Base-by-base conservation (phyloP, 2,329 filamentous ascomycete genomes). In the Arthrobotrys conoides region DNA sequence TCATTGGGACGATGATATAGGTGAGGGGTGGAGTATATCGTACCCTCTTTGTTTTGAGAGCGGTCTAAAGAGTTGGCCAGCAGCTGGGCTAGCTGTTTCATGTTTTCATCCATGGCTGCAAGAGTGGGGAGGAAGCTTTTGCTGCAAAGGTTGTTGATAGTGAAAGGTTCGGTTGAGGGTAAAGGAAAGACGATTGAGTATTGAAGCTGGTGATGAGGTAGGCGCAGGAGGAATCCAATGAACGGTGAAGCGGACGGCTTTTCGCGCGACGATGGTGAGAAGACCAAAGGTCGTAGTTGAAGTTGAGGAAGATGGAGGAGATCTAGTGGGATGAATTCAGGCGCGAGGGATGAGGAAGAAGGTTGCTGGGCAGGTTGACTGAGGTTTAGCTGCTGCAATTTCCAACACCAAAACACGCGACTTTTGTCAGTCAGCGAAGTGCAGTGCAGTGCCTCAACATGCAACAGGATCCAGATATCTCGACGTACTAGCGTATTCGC, bases 21-120 rank as follows among this genome's bases (percentile, higher is more conserved):
- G 57, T 24, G 36, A 67, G 44, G 81, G 49, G n/a, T 68, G 80
- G 18, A 4, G 27, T 46, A 63, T 70, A 80, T 84, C 86, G 81
- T 87, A 95, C 95, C 95, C 91, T 96, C 92, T 85, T 93, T 94
- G 85, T 95, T 93, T 85, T 95, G 91, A 80, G 89, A 87, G 18
- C 93, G 93, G 85, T 97, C 93, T 83, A 98, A 89, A 83, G 94
- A 98, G 83, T 93, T 93, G 85, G 96, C 90, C 80, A 99, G 90
- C 85, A 98, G 89, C 88, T 93, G 90, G 80, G 93, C 92, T 84
- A 97, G 86, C 81, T 86, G 85, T 84, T 88, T 86, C 80, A 91
- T 86, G 84, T 89, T 87, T 80, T 87, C 85, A 82, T 90, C 88
- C 90, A 92, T 92, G 83, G 83, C 84, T 81, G 51, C 41, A 61